phyloP scores from a whole-genome alignment of 176 grass and related monocot genomes.

The Eragrostis curvula region DNA sequence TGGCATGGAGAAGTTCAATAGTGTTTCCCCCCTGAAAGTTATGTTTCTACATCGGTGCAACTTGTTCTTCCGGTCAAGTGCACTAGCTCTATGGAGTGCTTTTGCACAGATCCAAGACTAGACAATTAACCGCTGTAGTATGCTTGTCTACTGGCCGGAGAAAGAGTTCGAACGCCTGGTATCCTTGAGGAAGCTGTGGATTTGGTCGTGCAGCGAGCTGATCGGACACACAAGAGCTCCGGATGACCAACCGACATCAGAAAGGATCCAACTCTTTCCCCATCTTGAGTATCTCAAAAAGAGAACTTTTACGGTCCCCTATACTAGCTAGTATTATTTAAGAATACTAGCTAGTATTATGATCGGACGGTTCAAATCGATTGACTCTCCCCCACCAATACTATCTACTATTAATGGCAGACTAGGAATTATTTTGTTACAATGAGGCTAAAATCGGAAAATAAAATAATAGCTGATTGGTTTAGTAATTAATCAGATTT shows the following conservation, averaged over 20 bases:
- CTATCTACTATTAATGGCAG: too few species aligned
- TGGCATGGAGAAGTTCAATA: not conserved
- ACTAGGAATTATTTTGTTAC: too few species aligned
- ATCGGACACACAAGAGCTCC: not conserved
- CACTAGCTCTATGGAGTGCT: not conserved
- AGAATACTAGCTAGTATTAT: too few species aligned
- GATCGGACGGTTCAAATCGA: too few species aligned
- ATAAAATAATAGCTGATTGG: too few species aligned
- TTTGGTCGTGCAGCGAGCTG: rapidly evolving
- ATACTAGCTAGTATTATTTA: too few species aligned
- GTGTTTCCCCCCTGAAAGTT: not conserved
- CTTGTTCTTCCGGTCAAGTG: not conserved
- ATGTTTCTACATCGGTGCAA: rapidly evolving
- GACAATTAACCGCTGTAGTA: rapidly evolving
- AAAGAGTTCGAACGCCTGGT: too few species aligned
- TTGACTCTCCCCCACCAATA: too few species aligned
- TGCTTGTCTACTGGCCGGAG: not conserved
- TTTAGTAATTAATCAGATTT: too few species aligned
- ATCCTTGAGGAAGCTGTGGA: not conserved
- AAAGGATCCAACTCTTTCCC: not conserved
- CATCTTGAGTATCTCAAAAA: too few species aligned
- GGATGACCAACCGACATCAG: not conserved
- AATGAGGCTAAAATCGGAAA: too few species aligned
- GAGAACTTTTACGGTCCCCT: too few species aligned
- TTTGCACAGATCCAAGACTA: not conserved